A percentile compares a stretch with the other conserved stretches of the same genome.
These are phyloP conservation scores for Sorghum bicolor DNA, from an alignment of 176 grass and related monocot species.

Conservation along the genomic window DNA sequence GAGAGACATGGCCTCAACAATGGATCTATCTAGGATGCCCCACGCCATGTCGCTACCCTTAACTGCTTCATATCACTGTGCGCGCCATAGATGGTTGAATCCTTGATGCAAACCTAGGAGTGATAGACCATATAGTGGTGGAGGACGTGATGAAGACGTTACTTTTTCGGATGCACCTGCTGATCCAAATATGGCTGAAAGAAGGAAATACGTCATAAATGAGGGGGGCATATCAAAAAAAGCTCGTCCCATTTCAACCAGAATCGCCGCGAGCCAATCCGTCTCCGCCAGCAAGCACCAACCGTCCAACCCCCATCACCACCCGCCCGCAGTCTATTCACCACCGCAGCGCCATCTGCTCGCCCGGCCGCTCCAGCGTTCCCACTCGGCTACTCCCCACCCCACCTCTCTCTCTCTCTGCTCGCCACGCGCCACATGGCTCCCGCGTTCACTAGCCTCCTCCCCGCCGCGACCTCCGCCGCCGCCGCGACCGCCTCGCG, in stretches of 20 bases:
- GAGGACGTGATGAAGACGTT: too few relatives aligned
- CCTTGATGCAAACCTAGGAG: too few relatives aligned
- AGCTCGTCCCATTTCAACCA: neutral
- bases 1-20: too few relatives aligned
- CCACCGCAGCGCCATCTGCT: neutral
- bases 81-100: too few relatives aligned
- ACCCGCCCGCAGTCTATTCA: neutral
- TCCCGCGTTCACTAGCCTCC: constrained; percentile 21
- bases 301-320: neutral
- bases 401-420: neutral
- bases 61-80: too few relatives aligned
- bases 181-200: too few relatives aligned
- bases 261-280: constrained; percentile 42
- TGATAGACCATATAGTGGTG: too few relatives aligned
- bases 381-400: neutral
- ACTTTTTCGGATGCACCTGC: too few relatives aligned
- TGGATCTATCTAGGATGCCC: too few relatives aligned
- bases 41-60: too few relatives aligned
- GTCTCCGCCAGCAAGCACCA: neutral
- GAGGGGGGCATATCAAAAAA: neutral
- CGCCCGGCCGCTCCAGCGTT: neutral
- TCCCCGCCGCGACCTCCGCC: neutral
- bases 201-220: neutral
- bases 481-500: neutral
- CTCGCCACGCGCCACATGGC: constrained; percentile 42